Evolutionary conservation across 2,329 filamentous ascomycete genomes (phyloP), one percentile per base, ranked within the genome.

Genomic region (Talaromyces sp.): DNA sequence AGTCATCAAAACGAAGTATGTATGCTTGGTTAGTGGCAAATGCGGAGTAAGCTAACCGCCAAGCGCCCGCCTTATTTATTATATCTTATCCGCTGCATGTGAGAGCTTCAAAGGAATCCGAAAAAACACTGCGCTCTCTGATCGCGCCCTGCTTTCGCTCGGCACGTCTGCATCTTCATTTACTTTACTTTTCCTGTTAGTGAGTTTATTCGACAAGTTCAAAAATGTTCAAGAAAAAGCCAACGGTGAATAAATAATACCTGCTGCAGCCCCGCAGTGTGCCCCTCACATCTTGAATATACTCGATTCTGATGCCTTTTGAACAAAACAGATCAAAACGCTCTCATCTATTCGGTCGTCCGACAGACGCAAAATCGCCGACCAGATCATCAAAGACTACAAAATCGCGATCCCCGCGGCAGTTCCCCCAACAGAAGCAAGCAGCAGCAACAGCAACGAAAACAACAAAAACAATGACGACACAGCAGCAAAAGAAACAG

Each of bases 301-400:
- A 29, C 19, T 19, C 13, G 10, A 2, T 51, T 24, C 58, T 63
- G 54, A 60, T 41, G 17, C 59, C 43, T 64, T 11, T 52, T n/a
- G 13, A 31, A 26, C 54, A 11, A 35, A 32, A 52, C 51, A 86
- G 80, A 84, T 89, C 77, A 89, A 89, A 76, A 84, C 86, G 19
- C 77, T 87, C 13, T 81, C 86, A 4, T 85, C 87, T 46, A 75
- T 89, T 57, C 83, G 87, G 58, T 88, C 86, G 5, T 89, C 86
- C 2, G 87, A 89, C 67, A 82, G 87, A 62, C 81, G 87, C 61
- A 86, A 84, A 66, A 83, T 86, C 38, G 86, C 86, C 55, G 86
- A 89, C 67, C 81, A 86, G 65, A 87, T 89, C 66, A 88, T 89
- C 68, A 73, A 80, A 64, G 83, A 86, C 66, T 87, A 86, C 68